phyloP scores from a whole-genome alignment of 2,329 filamentous ascomycete genomes.

The Lasiodiplodia citricola region DNA sequence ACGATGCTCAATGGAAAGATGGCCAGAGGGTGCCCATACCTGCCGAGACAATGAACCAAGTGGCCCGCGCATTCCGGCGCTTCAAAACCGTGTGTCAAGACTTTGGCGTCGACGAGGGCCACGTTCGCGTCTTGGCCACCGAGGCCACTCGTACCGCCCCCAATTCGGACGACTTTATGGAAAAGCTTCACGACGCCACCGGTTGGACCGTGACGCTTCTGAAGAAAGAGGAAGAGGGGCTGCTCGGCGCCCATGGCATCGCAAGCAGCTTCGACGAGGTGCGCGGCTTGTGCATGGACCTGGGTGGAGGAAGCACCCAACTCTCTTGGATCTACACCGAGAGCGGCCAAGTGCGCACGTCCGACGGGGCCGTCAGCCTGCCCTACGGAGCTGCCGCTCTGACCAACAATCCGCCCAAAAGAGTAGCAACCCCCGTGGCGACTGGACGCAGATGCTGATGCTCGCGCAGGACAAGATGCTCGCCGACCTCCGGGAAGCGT shows the following conservation, averaged over 20 bases:
- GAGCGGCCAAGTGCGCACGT: conserved; percentile 57
- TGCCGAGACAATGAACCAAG: conserved; percentile 64
- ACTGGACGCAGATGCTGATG: conserved; percentile 34
- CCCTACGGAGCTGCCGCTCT: conserved; percentile 74
- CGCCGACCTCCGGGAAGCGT: conserved; percentile 64
- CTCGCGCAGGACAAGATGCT: conserved; percentile 58
- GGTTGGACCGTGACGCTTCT: conserved; percentile 75
- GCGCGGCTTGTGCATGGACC: conserved; percentile 82
- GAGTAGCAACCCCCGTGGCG: neutral
- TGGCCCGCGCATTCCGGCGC: conserved; percentile 68
- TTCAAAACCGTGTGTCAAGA: conserved; percentile 75
- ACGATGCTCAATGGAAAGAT: conserved; percentile 70
- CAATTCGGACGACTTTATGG: conserved; percentile 73
- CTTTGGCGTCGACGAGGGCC: conserved; percentile 67
- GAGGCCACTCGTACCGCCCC: conserved; percentile 83
- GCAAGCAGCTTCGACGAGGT: conserved; percentile 74
- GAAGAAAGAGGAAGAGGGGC: conserved; percentile 79
- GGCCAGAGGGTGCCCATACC: conserved; percentile 58
- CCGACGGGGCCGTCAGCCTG: conserved; percentile 64
- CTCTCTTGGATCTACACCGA: conserved; percentile 67
- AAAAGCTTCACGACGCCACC: conserved; percentile 65
- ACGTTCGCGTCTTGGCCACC: conserved; percentile 81
- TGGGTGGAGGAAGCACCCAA: conserved; percentile 78
- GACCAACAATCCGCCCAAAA: conserved; percentile 37
- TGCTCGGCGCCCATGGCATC: conserved; percentile 82